Evolutionary conservation across 345 rosid species (phyloP).

Genomic region (Laguncularia racemosa): DNA sequence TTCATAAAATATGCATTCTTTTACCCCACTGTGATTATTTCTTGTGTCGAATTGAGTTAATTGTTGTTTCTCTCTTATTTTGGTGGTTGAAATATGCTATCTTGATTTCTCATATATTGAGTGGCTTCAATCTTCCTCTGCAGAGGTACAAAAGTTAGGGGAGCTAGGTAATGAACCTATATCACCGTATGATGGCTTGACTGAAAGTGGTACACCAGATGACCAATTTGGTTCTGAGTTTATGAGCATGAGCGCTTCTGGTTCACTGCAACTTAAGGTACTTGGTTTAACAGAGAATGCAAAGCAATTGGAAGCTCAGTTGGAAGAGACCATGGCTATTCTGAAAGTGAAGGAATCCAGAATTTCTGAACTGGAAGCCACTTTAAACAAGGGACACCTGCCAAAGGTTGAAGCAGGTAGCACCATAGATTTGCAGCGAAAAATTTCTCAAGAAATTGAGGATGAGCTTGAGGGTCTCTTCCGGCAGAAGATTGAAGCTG

Average conservation of each 20-base stretch:
- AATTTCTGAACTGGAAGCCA: slow-evolving; percentile 48
- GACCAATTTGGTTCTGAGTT: slow-evolving; percentile 25
- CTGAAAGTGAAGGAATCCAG: slow-evolving; percentile 40
- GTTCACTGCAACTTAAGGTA: slow-evolving; percentile 33
- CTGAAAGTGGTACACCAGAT: slow-evolving; percentile 16
- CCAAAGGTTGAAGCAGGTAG: slow-evolving; percentile 28
- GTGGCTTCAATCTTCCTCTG: not conserved
- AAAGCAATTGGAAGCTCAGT: slow-evolving; percentile 34
- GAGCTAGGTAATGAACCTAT: slow-evolving; percentile 43
- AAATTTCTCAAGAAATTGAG: slow-evolving; percentile 29
- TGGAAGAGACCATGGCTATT: slow-evolving; percentile 36
- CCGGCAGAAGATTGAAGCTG: slow-evolving; percentile 71
- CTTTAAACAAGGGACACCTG: slow-evolving; percentile 16
- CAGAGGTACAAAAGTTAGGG: slow-evolving; percentile 51
- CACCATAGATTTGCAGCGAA: slow-evolving; percentile 16
- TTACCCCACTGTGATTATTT: too few species aligned
- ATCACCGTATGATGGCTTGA: slow-evolving; percentile 18
- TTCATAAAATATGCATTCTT: too few species aligned
- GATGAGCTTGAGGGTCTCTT: slow-evolving; percentile 47
- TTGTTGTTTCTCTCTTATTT: not conserved
- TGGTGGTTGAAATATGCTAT: not conserved
- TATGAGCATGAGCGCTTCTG: slow-evolving; percentile 16
- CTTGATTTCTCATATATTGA: not conserved
- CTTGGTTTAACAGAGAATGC: slow-evolving; percentile 40
- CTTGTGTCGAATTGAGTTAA: not conserved